Percentiles rank a stretch among this genome's conserved stretches.
Evolutionary conservation across 768 basidiomycete genomes (phyloP).

Genomic region (Fibroporia radiculosa): DNA sequence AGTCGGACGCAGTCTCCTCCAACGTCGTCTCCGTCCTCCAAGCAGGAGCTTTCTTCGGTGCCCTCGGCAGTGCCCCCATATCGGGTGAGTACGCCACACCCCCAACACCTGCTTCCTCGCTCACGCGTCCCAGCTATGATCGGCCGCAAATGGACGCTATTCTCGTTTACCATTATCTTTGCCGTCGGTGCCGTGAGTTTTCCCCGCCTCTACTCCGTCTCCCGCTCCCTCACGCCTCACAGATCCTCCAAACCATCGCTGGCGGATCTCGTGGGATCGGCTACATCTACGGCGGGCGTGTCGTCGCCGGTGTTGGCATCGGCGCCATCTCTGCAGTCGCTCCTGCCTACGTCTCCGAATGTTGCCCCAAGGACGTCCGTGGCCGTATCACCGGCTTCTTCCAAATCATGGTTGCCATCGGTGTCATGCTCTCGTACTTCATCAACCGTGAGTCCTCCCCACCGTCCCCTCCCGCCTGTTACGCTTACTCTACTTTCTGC

Average conservation of each 20-base stretch:
- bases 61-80: conserved; percentile 61
- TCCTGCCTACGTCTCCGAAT: conserved; percentile 83
- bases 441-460: conserved; percentile 60
- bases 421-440: conserved; percentile 83
- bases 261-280: conserved; percentile 46
- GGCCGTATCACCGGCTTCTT: conserved; percentile 81
- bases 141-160: conserved; percentile 59
- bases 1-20: conserved; percentile 52
- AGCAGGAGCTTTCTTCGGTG: conserved; percentile 85
- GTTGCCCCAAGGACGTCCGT: conserved; percentile 79
- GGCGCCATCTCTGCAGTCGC: conserved; percentile 81
- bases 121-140: conserved; percentile 37
- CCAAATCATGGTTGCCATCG: conserved; percentile 81
- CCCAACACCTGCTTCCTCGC: not conserved
- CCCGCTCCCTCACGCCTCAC: not conserved
- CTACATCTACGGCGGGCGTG: conserved; percentile 76
- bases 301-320: conserved; percentile 73
- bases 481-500: not conserved
- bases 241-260: conserved; percentile 70
- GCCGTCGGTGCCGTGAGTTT: conserved; percentile 61
- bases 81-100: conserved; percentile 40
- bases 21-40: conserved; percentile 86
- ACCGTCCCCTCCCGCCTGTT: conserved; percentile 4
- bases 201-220: not conserved
- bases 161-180: conserved; percentile 59